These are phyloP conservation scores for Macrolepiota albuminosa DNA, from an alignment of 768 basidiomycete genomes.

Conservation along the genomic window DNA sequence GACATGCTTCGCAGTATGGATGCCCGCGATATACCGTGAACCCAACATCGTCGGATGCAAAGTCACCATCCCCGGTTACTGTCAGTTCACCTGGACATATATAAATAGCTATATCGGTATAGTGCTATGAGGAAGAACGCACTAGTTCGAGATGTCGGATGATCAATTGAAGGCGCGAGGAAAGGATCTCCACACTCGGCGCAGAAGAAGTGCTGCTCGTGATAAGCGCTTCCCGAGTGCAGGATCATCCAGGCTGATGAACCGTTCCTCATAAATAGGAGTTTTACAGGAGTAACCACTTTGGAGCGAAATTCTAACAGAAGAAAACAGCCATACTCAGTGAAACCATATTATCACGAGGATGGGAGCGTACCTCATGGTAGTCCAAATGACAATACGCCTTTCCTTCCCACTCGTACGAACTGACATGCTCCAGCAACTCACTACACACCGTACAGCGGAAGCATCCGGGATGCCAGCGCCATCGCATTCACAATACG, in stretches of 20 bases:
- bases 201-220: slow-evolving; percentile 98
- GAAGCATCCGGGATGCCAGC: slow-evolving; percentile 97
- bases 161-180: slow-evolving; percentile 54
- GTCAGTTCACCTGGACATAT: slow-evolving; percentile 42
- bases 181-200: slow-evolving; percentile 98
- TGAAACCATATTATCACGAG: background rate
- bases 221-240: slow-evolving; percentile 82
- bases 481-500: slow-evolving; percentile 85
- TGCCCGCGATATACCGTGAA: slow-evolving; percentile 91
- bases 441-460: slow-evolving; percentile 72
- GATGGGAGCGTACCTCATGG: slow-evolving; percentile 69
- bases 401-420: slow-evolving; percentile 81
- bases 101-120: slow-evolving; percentile 8
- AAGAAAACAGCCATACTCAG: background rate
- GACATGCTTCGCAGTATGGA: slow-evolving; percentile 93
- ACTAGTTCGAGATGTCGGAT: slow-evolving; percentile 29
- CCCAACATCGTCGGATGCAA: slow-evolving; percentile 64
- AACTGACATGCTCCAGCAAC: slow-evolving; percentile 88
- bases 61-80: slow-evolving; percentile 64
- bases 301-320: slow-evolving; percentile 81
- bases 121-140: slow-evolving; percentile 1
- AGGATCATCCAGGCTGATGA: slow-evolving; percentile 90
- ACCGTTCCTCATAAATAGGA: slow-evolving; percentile 92
- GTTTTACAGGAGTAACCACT: slow-evolving; percentile 92
- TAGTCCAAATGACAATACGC: slow-evolving; percentile 96